Conservation (phyloP, 495 filamentous ascomycete species). For the Clavariopsis aquatica region DNA sequence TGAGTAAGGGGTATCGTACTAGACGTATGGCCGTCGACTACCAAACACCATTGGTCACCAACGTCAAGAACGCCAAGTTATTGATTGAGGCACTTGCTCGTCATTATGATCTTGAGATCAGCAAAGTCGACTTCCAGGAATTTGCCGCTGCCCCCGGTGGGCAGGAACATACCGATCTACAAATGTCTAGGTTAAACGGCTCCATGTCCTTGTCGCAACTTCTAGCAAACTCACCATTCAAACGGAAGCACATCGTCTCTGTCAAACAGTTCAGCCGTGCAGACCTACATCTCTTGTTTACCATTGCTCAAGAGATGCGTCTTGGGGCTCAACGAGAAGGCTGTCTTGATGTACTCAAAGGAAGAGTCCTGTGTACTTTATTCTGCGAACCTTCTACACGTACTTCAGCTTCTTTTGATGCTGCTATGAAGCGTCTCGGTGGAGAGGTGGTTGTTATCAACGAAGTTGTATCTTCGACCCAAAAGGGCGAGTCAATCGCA, state of each 20-base stretch:
- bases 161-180: conserved; percentile 46
- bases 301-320: conserved; percentile 94
- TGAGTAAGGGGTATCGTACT: conserved; percentile 94
- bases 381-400: conserved; percentile 98
- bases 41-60: conserved; percentile 94
- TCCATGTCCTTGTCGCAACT: conserved; percentile 63
- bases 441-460: conserved; percentile 77
- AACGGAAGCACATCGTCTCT: conserved; percentile 80
- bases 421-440: conserved; percentile 96
- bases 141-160: conserved; percentile 30
- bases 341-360: conserved; percentile 81
- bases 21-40: conserved; percentile 98
- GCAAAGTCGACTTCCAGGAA: conserved; percentile 86
- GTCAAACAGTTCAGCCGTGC: conserved; percentile 83
- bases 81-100: conserved; percentile 90
- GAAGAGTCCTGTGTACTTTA: conserved; percentile 80
- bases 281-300: conserved; percentile 90
- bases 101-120: conserved; percentile 78
- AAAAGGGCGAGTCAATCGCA: conserved; percentile 91
- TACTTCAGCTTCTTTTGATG: conserved; percentile 94
- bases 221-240: conserved; percentile 79
- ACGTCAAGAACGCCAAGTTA: conserved; percentile 99
- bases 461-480: conserved; percentile 76
- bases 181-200: conserved; percentile 67
- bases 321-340: conserved; percentile 88